Evolutionary conservation across 345 rosid genomes (phyloP).

Genomic region (Eucalyptus regnans): DNA sequence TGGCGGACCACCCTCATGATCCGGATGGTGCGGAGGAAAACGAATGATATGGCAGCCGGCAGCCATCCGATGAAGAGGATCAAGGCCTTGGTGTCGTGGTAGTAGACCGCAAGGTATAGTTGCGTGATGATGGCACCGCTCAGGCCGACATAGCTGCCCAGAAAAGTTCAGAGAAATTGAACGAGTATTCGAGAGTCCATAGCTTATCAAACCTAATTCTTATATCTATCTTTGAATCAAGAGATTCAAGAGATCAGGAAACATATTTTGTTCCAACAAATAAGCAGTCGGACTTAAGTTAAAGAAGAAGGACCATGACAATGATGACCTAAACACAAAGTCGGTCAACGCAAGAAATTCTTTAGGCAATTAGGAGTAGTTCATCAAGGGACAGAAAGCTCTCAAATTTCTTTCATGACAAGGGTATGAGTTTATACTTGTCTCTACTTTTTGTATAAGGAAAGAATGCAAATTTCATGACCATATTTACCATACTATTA

Average conservation of each 20-base stretch:
- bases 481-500: not conserved
- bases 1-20: slow-evolving; percentile 28
- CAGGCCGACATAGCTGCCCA: not conserved
- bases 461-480: not conserved
- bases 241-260: not conserved
- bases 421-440: not conserved
- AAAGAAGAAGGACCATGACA: not conserved
- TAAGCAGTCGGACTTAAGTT: not conserved
- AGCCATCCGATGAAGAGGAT: slow-evolving; percentile 51
- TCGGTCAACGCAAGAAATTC: not conserved
- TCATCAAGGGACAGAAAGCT: not conserved
- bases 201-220: not conserved
- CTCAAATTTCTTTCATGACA: not conserved
- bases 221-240: not conserved
- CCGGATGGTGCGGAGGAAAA: slow-evolving; percentile 28
- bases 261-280: not conserved
- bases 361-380: not conserved
- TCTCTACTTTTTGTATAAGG: not conserved
- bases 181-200: not conserved
- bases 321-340: not conserved
- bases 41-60: slow-evolving; percentile 38
- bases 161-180: not conserved
- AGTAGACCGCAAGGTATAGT: slow-evolving; percentile 33
- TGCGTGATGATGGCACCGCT: slow-evolving; percentile 48
- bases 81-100: slow-evolving; percentile 14